Conservation (phyloP, 164 flowering plant genomes). For the Warburgia ugandensis region DNA sequence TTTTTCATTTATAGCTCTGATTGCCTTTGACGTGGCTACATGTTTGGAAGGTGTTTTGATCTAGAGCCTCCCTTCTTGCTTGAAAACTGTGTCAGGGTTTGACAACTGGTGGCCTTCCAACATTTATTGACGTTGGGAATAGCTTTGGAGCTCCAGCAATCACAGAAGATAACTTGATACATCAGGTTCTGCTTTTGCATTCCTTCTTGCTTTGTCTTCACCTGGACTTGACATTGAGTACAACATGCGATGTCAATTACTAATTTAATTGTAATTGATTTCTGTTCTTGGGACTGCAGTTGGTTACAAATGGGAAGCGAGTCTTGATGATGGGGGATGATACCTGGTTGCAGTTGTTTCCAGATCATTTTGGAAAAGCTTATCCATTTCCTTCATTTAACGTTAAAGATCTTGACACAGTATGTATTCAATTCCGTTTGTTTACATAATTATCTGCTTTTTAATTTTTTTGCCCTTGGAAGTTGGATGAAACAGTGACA, state of each 20-base stretch:
- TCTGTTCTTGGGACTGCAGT: too few relatives aligned
- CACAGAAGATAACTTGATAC: conserved; percentile 79
- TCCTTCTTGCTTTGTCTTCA: neutral
- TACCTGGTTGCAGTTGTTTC: conserved; percentile 92
- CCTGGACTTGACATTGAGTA: too few relatives aligned
- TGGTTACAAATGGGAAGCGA: conserved; percentile 70
- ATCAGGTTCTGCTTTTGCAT: conserved; percentile 45
- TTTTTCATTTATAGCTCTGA: too few relatives aligned
- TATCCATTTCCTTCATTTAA: conserved; percentile 93
- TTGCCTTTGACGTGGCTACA: too few relatives aligned
- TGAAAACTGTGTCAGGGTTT: conserved; percentile 49
- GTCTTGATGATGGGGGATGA: conserved; percentile 99
- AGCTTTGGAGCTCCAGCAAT: conserved; percentile 99
- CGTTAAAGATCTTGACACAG: conserved; percentile 96
- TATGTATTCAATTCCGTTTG: conserved; percentile 16
- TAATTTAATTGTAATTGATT: too few relatives aligned
- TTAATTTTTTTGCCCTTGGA: neutral
- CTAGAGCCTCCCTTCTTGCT: neutral
- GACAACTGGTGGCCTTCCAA: conserved; percentile 97
- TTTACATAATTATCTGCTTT: neutral
- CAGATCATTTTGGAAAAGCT: conserved; percentile 69
- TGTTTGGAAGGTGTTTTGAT: neutral
- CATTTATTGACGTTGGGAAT: conserved; percentile 94
- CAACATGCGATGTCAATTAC: neutral
- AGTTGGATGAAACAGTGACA: neutral